A percentile compares a stretch with the other conserved stretches of the same genome.
Evolutionary conservation across 2,329 filamentous ascomycete species (phyloP).

Genomic region (Conoideocrella luteorostrata): DNA sequence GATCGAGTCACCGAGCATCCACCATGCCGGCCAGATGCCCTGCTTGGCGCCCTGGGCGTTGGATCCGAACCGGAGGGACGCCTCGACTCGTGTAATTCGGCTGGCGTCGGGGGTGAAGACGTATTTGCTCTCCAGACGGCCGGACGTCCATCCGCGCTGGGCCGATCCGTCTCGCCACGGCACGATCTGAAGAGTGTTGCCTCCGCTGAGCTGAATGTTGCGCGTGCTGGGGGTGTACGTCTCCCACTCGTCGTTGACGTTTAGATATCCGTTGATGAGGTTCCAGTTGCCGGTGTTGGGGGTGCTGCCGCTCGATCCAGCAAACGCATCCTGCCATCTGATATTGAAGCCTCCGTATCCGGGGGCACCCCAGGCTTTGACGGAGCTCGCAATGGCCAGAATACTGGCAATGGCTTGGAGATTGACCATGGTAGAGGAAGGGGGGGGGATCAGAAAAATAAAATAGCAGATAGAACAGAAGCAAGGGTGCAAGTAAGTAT

Average conservation of each 20-base stretch:
- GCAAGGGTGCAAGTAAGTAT: neutral
- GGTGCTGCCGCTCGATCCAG: conserved; percentile 25
- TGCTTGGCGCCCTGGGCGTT: conserved; percentile 37
- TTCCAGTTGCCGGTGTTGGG: conserved; percentile 35
- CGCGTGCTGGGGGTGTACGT: conserved; percentile 37
- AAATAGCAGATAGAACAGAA: neutral
- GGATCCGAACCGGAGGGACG: conserved; percentile 39
- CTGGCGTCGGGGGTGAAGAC: conserved; percentile 40
- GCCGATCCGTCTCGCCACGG: conserved; percentile 34
- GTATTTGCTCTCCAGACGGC: conserved; percentile 44
- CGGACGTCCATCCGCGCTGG: conserved; percentile 44
- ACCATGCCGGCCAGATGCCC: conserved; percentile 55
- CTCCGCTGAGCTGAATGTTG: conserved; percentile 46
- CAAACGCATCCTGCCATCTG: conserved; percentile 39
- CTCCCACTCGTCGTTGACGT: conserved; percentile 47
- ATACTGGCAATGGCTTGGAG: conserved; percentile 18
- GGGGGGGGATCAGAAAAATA: neutral
- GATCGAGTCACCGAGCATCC: conserved; percentile 46
- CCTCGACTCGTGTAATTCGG: conserved; percentile 40
- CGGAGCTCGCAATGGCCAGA: conserved; percentile 23
- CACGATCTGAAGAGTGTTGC: conserved; percentile 44
- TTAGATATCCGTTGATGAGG: conserved; percentile 31
- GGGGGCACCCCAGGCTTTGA: conserved; percentile 31
- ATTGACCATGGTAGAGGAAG: conserved; percentile 16
- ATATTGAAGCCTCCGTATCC: conserved; percentile 30